Evolutionary conservation across 2,329 filamentous ascomycete species (phyloP), one percentile per base, ranked within the genome.

Genomic region (Neospermospora avenae): DNA sequence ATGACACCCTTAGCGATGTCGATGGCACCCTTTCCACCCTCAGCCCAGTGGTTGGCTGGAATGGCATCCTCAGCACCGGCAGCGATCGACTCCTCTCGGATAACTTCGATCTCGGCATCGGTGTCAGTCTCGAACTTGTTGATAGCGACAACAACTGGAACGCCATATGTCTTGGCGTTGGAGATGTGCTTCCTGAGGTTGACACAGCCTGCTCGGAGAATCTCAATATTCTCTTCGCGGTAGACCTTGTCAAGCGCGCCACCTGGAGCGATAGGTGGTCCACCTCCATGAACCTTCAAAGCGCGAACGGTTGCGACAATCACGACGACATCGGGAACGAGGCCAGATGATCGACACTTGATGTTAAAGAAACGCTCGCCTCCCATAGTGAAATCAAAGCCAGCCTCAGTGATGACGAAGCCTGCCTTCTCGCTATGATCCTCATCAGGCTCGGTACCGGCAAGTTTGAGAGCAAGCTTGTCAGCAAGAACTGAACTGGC

Each of bases 341-440:
- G 87, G 24, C 93, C 93, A 5, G 93, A 97, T 10, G 92, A 90
- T 62, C 95, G 89, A 79, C 95, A 98, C 83, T 99, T 99, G 82
- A 99, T 98, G 81, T 99, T 98, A 86, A 99, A 98, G 83, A 99
- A 99, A 55, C 95, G 89, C 82, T 99, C 95, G 65, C 95, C 95
- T 66, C 95, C 95, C 95, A 99, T 99, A 70, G 95, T 98, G 78
- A 99, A 99, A 77, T 99, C 95, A 75, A 99, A 99, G 10, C 95
- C 95, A 56, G 95, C 93, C 76, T 99, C 95, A 1, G 95, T 99
- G 39, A 99, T 87, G 22, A 97, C 93, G 70, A 95, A 98, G 10
- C 95, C 95, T 31, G 90, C 85, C 81, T 95, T 93, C 68, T 87
- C 80, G 54, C 85, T 80, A 71, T 93, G 84, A 69, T 96, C 85